Conservation (phyloP, 2,329 filamentous ascomycete species). For the Trichoderma sp. region DNA sequence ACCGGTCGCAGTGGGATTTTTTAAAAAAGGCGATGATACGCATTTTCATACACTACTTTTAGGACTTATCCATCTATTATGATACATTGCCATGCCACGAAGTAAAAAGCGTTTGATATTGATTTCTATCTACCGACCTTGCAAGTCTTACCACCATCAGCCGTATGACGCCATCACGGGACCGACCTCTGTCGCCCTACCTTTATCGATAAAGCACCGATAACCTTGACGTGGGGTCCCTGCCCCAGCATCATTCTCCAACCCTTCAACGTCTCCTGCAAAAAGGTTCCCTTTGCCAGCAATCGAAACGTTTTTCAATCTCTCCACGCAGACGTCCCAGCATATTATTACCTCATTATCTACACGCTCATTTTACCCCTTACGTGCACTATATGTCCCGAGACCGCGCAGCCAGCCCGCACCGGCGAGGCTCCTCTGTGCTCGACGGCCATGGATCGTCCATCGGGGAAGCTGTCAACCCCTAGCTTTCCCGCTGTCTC, state of each 20-base stretch:
- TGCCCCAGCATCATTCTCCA: background rate
- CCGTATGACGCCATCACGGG: constrained; percentile 9
- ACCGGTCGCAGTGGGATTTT: no score
- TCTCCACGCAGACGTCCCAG: background rate
- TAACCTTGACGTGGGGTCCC: constrained; percentile 18
- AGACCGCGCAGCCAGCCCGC: constrained; percentile 21
- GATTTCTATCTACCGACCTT: background rate
- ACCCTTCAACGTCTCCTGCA: constrained; percentile 7
- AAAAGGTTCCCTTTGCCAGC: background rate
- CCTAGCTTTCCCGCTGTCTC: constrained; percentile 31
- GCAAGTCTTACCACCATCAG: background rate
- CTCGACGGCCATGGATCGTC: constrained; percentile 30
- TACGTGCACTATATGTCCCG: constrained; percentile 17
- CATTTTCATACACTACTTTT: background rate
- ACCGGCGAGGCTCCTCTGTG: constrained; percentile 27
- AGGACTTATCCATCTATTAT: background rate
- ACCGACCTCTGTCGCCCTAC: background rate
- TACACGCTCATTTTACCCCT: background rate
- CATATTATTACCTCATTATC: background rate
- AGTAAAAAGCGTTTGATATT: background rate
- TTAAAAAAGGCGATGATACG: background rate
- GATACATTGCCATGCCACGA: background rate
- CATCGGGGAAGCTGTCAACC: constrained; percentile 6
- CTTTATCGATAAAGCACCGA: constrained; percentile 21
- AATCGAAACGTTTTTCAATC: background rate